phyloP scores from a whole-genome alignment of 2,329 filamentous ascomycete species.

The Rutstroemia sp. region DNA sequence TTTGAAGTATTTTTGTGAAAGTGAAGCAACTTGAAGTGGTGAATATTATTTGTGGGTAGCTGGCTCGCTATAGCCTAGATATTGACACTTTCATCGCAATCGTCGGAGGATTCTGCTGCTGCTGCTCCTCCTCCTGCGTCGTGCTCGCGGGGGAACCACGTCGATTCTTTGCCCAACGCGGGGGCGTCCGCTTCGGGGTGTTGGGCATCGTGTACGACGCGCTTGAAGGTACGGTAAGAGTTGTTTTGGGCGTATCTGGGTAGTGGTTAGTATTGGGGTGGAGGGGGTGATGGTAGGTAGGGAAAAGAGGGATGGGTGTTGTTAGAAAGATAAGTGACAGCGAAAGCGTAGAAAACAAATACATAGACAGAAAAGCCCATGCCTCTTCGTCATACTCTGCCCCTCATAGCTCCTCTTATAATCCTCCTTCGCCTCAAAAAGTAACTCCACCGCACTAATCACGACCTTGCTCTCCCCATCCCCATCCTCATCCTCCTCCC shows the following conservation, averaged over 20 bases:
- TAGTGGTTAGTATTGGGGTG: neutral
- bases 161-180: slow-evolving; percentile 45
- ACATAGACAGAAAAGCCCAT: slow-evolving; percentile 9
- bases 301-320: too few relatives aligned
- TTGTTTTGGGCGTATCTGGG: slow-evolving; percentile 50
- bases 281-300: too few relatives aligned
- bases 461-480: slow-evolving; percentile 9
- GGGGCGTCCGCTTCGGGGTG: slow-evolving; percentile 41
- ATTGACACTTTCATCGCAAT: too few relatives aligned
- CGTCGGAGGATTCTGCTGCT: slow-evolving; percentile 39
- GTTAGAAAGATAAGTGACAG: neutral
- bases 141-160: slow-evolving; percentile 47
- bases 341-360: neutral
- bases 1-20: too few relatives aligned
- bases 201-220: slow-evolving; percentile 52
- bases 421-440: slow-evolving; percentile 31
- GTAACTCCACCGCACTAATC: slow-evolving; percentile 30
- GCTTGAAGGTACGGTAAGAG: slow-evolving; percentile 53
- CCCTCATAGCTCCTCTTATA: slow-evolving; percentile 31
- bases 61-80: too few relatives aligned
- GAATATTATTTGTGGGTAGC: too few relatives aligned
- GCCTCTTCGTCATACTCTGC: slow-evolving; percentile 36
- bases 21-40: too few relatives aligned
- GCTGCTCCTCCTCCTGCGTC: neutral
- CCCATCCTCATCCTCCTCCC: slow-evolving; percentile 32